A percentile compares a stretch with the other conserved stretches of the same genome.
Evolutionary conservation across 306 rosid species (phyloP).

Genomic region (Corylus americana): DNA sequence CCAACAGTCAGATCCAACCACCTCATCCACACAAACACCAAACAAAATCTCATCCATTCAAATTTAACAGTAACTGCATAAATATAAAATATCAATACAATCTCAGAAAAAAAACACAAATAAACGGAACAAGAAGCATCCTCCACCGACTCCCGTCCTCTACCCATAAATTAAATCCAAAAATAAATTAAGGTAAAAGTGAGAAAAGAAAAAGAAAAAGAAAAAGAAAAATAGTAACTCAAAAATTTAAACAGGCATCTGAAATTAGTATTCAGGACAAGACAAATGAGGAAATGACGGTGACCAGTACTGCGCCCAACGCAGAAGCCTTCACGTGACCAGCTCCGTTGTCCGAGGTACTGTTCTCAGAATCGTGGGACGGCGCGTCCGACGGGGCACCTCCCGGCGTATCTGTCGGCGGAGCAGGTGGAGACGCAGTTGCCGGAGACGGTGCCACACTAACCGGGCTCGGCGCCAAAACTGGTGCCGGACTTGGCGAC

Average conservation of each 20-base stretch:
- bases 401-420: constrained; percentile 44
- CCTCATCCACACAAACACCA: constrained; percentile 15
- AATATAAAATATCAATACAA: neutral
- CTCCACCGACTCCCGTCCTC: constrained; percentile 2
- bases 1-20: constrained; percentile 16
- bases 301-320: constrained; percentile 30
- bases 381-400: constrained; percentile 63
- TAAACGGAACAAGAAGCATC: neutral
- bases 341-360: constrained; percentile 39
- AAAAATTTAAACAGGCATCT: neutral
- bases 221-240: constrained; percentile 20
- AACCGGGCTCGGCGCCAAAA: constrained; percentile 38
- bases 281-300: constrained; percentile 41
- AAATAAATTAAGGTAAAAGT: constrained; percentile 15
- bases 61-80: neutral
- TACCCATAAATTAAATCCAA: constrained; percentile 24
- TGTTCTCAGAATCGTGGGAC: constrained; percentile 42
- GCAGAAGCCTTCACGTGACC: constrained; percentile 47
- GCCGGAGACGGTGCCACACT: constrained; percentile 59
- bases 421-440: constrained; percentile 76
- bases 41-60: neutral
- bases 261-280: constrained; percentile 57
- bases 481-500: constrained; percentile 56
- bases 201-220: neutral
- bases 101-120: neutral